Base-by-base conservation (phyloP, 108 stramenopile species). In the Stephanodiscus triporus region DNA sequence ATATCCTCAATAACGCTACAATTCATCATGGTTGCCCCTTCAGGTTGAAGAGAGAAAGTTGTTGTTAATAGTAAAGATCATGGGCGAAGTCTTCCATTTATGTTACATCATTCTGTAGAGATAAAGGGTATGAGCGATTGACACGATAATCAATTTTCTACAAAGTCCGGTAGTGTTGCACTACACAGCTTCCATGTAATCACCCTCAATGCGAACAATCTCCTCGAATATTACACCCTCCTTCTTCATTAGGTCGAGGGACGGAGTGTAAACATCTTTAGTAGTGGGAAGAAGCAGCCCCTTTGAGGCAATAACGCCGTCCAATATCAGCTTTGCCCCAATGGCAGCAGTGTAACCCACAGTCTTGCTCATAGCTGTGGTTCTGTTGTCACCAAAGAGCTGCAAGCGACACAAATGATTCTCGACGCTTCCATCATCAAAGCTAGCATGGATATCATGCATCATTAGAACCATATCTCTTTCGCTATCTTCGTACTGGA, bases 391-490 rank as follows among this genome's bases (percentile, higher is more conserved):
- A 0, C 91, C 91, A 74, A 84, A 86, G 10, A 86, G 77, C 73
- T 86, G 78, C 17, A 89, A 61, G 57, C 73, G 73, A 9, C 85
- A 85, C 10, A 63, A 55, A 60, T 91, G 90, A 16, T 24, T 65
- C 65, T 91, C 87, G 13, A 54, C 59, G 17, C 63, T 63, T 26
- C 85, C 87, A 66, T 87, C 77, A 36, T 62, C 76, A 73, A 89
- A 91, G 13, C 27, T 26, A 19, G 85, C 91, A 19, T 70, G 66
- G 47, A 91, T 88, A 20, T 73, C 75, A 59, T 87, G 87, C 63
- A 89, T 87, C 91, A 91, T 89, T 8, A 83, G 47, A 11, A 91
- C 87, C 88, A 91, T 88, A 55, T 91, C 91, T 17, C 81, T 70
- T 65, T 91, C 91, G 19, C 58, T 66, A 9, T 75, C 78, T 50